Conservation (phyloP, 2,329 filamentous ascomycete genomes). For the Alternaria sp. region DNA sequence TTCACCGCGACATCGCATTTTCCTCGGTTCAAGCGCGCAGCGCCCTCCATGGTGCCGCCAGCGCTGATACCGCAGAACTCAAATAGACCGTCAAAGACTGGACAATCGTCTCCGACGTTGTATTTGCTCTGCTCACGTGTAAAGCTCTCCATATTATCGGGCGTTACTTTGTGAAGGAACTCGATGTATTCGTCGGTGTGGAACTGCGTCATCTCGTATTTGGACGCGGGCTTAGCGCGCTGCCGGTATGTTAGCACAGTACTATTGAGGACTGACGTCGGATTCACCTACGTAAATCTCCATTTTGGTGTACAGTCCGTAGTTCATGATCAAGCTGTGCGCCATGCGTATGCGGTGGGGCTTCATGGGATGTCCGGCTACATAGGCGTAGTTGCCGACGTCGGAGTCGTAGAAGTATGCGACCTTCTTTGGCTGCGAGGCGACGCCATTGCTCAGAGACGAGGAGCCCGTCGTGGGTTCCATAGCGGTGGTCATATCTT, state of each 20-base stretch:
- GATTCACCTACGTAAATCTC: conserved; percentile 66
- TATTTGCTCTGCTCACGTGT: conserved; percentile 85
- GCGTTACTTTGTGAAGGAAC: conserved; percentile 84
- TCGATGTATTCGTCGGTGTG: conserved; percentile 77
- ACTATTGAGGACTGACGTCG: conserved; percentile 2
- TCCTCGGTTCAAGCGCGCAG: conserved; percentile 69
- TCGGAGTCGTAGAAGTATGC: conserved; percentile 99
- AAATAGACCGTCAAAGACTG: conserved; percentile 73
- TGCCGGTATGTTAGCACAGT: conserved; percentile 24
- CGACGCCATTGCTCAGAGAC: conserved; percentile 32
- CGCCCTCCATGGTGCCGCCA: conserved; percentile 73
- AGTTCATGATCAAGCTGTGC: conserved; percentile 72
- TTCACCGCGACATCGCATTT: conserved; percentile 71
- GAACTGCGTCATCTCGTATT: conserved; percentile 75
- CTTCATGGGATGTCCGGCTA: conserved; percentile 73
- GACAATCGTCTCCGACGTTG: conserved; percentile 69
- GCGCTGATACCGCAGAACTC: conserved; percentile 75
- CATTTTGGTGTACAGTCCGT: conserved; percentile 75
- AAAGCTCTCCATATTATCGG: conserved; percentile 97
- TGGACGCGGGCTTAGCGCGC: conserved; percentile 61
- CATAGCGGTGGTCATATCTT: conserved; percentile 20
- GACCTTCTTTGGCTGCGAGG: conserved; percentile 70
- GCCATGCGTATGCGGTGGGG: conserved; percentile 72
- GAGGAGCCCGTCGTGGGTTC: conserved; percentile 13
- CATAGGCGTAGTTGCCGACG: conserved; percentile 97